Base-by-base conservation (phyloP, 495 filamentous ascomycete species). In the Trichoderma reesei region DNA sequence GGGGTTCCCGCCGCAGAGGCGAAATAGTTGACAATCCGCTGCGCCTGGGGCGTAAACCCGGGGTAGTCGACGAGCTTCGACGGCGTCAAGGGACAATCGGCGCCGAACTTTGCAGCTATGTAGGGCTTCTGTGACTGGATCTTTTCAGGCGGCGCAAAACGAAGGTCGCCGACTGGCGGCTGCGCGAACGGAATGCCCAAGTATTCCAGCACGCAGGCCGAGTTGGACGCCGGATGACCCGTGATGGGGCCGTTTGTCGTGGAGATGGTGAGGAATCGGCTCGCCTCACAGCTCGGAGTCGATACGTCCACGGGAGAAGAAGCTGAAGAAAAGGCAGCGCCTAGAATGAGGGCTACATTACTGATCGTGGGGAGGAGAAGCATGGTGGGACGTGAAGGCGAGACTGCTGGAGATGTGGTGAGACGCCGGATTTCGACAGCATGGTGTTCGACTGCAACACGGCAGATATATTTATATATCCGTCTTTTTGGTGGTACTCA, bases 161-260 rank as follows among this genome's bases (percentile, higher is more conserved):
- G 73, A 37, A 82, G 71, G 37, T 72, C 67, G 37, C 75, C 78
- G 7, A 77, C 71, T 5, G 81, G 79, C 7, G 81, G 72, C 60
- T 74, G 61, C 3, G 78, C 80, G 66, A 75, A 83, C 0, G 73
- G 78, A 63, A 84, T 77, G 10, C 80, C 81, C 26, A 83, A 69
- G 66, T 76, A 84, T 68, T 83, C 80, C 9, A 70, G 67, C 13
- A 82, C 79, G 26, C 69, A 68, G 16, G 71, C 67, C 2, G 67
- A 68, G 41, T 74, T 71, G 18, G 67, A 63, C 1, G 78, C 76
- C 14, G 71, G 59, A 65, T 84, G 82, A 8, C 82, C 82, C 9
- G 68, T 67, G 41, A 84, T 73, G 2, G 68, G 37, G 18, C 79
- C 80, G 65, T 72, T 82, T 37, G 63, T 64, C 3, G 73, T 73